phyloP scores from a whole-genome alignment of 257 asterid genomes.

The Scutellaria galericulata region DNA sequence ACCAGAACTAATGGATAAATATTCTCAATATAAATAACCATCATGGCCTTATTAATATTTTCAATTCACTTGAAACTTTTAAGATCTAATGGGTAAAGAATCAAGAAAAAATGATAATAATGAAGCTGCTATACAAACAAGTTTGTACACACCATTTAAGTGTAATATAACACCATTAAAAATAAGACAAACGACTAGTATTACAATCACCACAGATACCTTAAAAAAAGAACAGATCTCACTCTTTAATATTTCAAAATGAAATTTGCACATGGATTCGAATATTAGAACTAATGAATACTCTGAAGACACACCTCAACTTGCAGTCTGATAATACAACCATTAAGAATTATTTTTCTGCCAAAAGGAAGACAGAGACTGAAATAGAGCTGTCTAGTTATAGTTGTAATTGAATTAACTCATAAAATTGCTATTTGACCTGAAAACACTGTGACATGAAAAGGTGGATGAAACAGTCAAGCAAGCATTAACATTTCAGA shows the following conservation, averaged over 20 bases:
- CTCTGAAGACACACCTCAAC: constrained; percentile 9
- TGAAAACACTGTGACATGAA: not conserved
- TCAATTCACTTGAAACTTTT: constrained; percentile 5
- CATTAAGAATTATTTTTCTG: constrained; percentile 1
- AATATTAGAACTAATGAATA: constrained; percentile 6
- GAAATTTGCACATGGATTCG: constrained; percentile 4
- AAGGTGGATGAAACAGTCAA: constrained; percentile 16
- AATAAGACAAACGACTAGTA: not conserved
- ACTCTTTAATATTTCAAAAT: constrained; percentile 5
- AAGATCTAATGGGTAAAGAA: constrained; percentile 29
- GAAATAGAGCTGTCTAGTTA: constrained; percentile 5
- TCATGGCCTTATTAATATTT: not conserved
- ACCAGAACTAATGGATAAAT: constrained; percentile 5
- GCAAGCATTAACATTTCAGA: constrained; percentile 1
- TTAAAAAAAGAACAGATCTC: not conserved
- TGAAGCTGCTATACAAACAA: not conserved
- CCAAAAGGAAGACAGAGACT: constrained; percentile 20
- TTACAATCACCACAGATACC: not conserved
- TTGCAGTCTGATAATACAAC: constrained; percentile 22
- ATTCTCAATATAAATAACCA: not conserved
- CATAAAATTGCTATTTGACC: not conserved
- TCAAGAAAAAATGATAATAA: not conserved
- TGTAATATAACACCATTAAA: not conserved
- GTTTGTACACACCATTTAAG: not conserved
- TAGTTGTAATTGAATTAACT: not conserved